Conservation (phyloP, 1,139 yeast genomes). For the Sugiyamaella pinicola region DNA sequence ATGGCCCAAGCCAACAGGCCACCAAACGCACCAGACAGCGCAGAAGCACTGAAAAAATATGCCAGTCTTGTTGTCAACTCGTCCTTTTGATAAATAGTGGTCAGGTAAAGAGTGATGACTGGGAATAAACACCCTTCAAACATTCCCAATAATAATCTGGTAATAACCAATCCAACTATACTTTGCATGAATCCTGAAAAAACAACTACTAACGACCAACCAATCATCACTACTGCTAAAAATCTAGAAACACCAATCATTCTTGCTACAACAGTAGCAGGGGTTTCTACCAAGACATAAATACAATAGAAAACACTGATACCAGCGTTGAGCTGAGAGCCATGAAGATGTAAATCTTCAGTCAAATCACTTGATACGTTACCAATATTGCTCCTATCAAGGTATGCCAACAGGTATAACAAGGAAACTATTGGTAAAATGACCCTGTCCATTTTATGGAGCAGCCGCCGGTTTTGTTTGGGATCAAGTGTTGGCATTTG, state of each 20-base stretch:
- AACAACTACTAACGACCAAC: slow-evolving; percentile 59
- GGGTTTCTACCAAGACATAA: slow-evolving; percentile 58
- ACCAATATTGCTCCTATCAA: slow-evolving; percentile 65
- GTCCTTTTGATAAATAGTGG: slow-evolving; percentile 40
- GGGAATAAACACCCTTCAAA: slow-evolving; percentile 60
- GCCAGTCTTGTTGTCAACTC: slow-evolving; percentile 56
- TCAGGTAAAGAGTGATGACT: slow-evolving; percentile 36
- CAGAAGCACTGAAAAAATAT: slow-evolving; percentile 52
- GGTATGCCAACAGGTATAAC: slow-evolving; percentile 55
- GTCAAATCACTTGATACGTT: slow-evolving; percentile 33
- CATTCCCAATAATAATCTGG: slow-evolving; percentile 33
- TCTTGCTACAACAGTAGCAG: slow-evolving; percentile 49
- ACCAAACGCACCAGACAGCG: slow-evolving; percentile 43
- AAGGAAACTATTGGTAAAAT: slow-evolving; percentile 43
- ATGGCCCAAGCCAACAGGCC: slow-evolving; percentile 45
- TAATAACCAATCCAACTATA: slow-evolving; percentile 27
- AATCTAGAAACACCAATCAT: slow-evolving; percentile 41
- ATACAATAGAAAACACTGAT: slow-evolving; percentile 60
- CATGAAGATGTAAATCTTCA: slow-evolving; percentile 52
- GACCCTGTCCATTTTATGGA: slow-evolving; percentile 22
- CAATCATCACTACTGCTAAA: slow-evolving; percentile 54
- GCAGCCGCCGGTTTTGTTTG: slow-evolving; percentile 17
- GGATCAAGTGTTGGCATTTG: neutral
- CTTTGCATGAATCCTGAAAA: slow-evolving; percentile 53
- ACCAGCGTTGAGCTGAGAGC: slow-evolving; percentile 55